Conservation (phyloP, 441 rosid species). For the Arabidopsis lyrata region DNA sequence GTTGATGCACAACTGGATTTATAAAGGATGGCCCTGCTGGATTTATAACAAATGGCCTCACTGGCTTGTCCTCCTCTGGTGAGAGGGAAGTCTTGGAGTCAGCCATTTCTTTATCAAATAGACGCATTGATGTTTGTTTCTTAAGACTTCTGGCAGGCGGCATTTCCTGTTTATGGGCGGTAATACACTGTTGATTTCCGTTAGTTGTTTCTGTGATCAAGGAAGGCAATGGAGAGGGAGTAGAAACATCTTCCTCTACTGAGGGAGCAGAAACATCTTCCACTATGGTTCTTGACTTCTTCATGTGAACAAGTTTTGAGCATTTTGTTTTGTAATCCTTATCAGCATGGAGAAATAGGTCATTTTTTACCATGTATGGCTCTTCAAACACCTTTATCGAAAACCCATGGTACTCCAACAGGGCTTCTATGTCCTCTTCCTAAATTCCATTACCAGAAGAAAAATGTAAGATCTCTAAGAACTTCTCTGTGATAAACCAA, state of each 20-base stretch:
- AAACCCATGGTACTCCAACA: slow-evolving; percentile 84
- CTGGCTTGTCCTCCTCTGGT: slow-evolving; percentile 47
- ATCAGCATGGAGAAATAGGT: slow-evolving; percentile 77
- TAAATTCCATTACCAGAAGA: slow-evolving; percentile 50
- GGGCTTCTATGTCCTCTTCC: slow-evolving; percentile 83
- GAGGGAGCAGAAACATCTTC: slow-evolving; percentile 66
- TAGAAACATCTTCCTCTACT: slow-evolving; percentile 63
- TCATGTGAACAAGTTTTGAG: slow-evolving; percentile 85
- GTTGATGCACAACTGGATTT: slow-evolving; percentile 48
- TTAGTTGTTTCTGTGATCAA: slow-evolving; percentile 46
- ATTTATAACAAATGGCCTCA: slow-evolving; percentile 45
- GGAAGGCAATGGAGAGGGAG: slow-evolving; percentile 46
- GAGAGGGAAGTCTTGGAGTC: slow-evolving; percentile 51
- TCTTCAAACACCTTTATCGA: slow-evolving; percentile 80
- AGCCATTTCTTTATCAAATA: slow-evolving; percentile 56
- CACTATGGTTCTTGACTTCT: slow-evolving; percentile 69
- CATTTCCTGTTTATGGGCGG: slow-evolving; percentile 45
- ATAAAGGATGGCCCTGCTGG: slow-evolving; percentile 44
- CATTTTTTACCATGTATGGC: slow-evolving; percentile 95
- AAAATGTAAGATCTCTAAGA: slow-evolving; percentile 42
- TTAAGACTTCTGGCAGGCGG: slow-evolving; percentile 48
- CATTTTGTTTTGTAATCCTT: slow-evolving; percentile 82
- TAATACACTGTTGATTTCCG: slow-evolving; percentile 46
- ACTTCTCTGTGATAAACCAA: slow-evolving; percentile 26
- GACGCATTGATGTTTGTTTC: slow-evolving; percentile 46